Conservation (phyloP, 2,329 filamentous ascomycete genomes). For the Cercospora zeina region DNA sequence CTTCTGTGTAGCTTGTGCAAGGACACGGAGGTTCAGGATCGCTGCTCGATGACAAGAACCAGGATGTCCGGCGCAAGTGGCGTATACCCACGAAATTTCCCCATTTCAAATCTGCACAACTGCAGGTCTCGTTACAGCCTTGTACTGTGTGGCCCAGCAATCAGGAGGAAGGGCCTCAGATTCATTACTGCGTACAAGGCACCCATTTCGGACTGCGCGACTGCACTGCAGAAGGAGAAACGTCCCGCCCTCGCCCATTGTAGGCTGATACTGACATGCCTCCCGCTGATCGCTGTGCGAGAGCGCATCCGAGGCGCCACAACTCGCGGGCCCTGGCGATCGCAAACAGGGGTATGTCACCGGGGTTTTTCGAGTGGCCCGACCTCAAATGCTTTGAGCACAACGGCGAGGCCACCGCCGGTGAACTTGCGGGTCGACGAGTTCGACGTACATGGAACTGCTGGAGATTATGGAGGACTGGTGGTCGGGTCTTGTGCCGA, state of each 20-base stretch:
- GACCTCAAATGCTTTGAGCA: not conserved
- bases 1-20: not conserved
- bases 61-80: not conserved
- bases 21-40: not conserved
- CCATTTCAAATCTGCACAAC: not conserved
- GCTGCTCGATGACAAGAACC: not conserved
- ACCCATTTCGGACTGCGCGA: not conserved
- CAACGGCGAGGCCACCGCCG: not conserved
- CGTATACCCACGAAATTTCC: not conserved
- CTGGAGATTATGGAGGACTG: slow-evolving; percentile 19
- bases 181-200: not conserved
- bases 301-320: not conserved
- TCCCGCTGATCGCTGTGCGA: not conserved
- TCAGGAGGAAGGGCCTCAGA: not conserved
- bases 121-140: slow-evolving; percentile 3
- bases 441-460: not conserved
- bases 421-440: not conserved
- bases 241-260: not conserved
- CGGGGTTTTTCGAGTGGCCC: not conserved
- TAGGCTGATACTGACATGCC: not conserved
- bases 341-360: not conserved
- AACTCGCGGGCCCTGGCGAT: not conserved
- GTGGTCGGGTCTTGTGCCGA: slow-evolving; percentile 30
- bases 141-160: not conserved
- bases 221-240: not conserved